These are phyloP conservation scores for Mycena pura DNA, from an alignment of 768 basidiomycete species.

Conservation along the genomic window DNA sequence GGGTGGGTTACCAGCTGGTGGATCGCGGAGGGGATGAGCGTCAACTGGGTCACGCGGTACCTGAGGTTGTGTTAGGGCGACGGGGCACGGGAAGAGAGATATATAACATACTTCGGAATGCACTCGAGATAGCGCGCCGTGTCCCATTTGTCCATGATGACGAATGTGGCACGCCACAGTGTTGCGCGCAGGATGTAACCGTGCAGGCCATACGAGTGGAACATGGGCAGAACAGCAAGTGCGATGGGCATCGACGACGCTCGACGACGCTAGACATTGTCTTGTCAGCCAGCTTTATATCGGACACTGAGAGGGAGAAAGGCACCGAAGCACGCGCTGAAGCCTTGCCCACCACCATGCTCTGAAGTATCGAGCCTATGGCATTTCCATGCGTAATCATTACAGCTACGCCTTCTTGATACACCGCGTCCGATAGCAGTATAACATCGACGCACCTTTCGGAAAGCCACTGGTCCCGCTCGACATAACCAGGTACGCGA, in stretches of 20 bases:
- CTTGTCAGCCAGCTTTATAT: neutral
- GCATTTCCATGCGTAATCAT: constrained; percentile 78
- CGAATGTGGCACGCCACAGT: constrained; percentile 49
- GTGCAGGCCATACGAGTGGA: constrained; percentile 73
- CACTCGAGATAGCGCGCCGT: constrained; percentile 53
- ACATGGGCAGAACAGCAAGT: constrained; percentile 70
- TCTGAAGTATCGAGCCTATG: constrained; percentile 51
- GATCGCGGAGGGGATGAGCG: constrained; percentile 66
- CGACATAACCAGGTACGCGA: constrained; percentile 78
- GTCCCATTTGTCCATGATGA: constrained; percentile 69
- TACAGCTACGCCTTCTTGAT: constrained; percentile 54
- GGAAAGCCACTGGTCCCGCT: constrained; percentile 81
- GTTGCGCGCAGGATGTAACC: constrained; percentile 55
- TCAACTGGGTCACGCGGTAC: constrained; percentile 57
- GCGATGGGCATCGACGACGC: constrained; percentile 48
- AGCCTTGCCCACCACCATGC: constrained; percentile 37
- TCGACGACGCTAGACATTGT: too few species aligned
- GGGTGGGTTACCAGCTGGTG: constrained; percentile 72
- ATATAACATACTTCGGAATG: constrained; percentile 69
- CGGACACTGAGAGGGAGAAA: too few species aligned
- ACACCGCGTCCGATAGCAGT: neutral
- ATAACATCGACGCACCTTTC: constrained; percentile 55
- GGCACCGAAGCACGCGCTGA: constrained; percentile 42
- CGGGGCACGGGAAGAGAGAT: neutral
- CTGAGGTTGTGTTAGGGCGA: constrained; percentile 40